These are phyloP conservation scores for Apiospora saccharicola DNA, from an alignment of 2,329 filamentous ascomycete genomes.

Conservation along the genomic window DNA sequence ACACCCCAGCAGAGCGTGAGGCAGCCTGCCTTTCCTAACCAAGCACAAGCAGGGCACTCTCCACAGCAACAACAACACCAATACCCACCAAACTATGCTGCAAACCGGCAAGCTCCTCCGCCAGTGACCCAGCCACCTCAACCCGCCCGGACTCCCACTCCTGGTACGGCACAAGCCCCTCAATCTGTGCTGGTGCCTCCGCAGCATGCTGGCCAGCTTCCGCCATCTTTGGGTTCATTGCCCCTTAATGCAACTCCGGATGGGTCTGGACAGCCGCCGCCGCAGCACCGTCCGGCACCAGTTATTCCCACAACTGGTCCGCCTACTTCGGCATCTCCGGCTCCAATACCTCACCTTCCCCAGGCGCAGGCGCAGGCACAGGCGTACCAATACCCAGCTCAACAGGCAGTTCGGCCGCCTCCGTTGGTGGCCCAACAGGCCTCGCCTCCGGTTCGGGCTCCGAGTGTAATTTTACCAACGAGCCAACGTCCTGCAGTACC, in stretches of 20 bases:
- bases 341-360: conserved; percentile 30
- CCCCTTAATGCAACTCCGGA: conserved; percentile 41
- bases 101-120: conserved; percentile 35
- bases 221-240: conserved; percentile 40
- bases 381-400: conserved; percentile 28
- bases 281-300: conserved; percentile 31
- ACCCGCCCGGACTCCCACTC: conserved; percentile 46
- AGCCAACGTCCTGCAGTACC: conserved; percentile 24
- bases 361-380: conserved; percentile 33
- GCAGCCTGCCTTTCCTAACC: conserved; percentile 37
- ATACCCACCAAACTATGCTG: conserved; percentile 35
- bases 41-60: conserved; percentile 29
- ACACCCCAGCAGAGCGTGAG: conserved; percentile 34
- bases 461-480: conserved; percentile 15
- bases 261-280: conserved; percentile 37
- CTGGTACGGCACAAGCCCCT: conserved; percentile 37
- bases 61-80: conserved; percentile 31
- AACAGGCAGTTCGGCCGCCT: conserved; percentile 31
- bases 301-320: conserved; percentile 26
- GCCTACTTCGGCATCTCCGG: conserved; percentile 26
- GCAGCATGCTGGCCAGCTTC: conserved; percentile 40
- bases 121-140: conserved; percentile 37
- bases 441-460: conserved; percentile 21
- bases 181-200: conserved; percentile 42
- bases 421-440: conserved; percentile 22